Percentiles rank a stretch among this genome's conserved stretches.
Conservation (phyloP, 1,284 basidiomycete species). For the Cutaneotrichosporon daszewskae region DNA sequence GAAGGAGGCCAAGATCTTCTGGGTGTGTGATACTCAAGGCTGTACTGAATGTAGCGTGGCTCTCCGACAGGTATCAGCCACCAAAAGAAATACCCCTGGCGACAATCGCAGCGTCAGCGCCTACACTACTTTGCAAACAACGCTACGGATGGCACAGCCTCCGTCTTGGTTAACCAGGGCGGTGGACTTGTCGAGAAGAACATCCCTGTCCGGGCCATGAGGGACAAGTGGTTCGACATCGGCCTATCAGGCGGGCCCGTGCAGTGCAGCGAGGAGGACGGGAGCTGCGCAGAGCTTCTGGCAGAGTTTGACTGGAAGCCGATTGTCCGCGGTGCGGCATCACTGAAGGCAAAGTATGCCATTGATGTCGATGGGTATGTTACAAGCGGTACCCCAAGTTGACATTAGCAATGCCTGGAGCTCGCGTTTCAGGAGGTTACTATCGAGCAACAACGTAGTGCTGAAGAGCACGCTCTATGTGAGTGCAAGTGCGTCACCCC, state of each 20-base stretch:
- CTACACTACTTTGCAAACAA: slow-evolving; percentile 39
- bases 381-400: no score
- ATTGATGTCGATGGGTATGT: slow-evolving; percentile 50
- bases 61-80: slow-evolving; percentile 48
- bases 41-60: slow-evolving; percentile 47
- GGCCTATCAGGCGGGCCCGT: slow-evolving; percentile 31
- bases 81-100: slow-evolving; percentile 40
- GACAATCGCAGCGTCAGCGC: slow-evolving; percentile 45
- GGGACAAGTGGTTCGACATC: slow-evolving; percentile 34
- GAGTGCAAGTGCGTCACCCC: slow-evolving; percentile 8
- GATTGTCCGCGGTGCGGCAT: slow-evolving; percentile 15
- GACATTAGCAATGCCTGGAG: slow-evolving; percentile 51
- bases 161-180: slow-evolving; percentile 19
- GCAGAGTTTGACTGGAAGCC: slow-evolving; percentile 38
- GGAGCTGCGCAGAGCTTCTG: slow-evolving; percentile 41
- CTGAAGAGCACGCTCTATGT: slow-evolving; percentile 42
- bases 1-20: slow-evolving; percentile 27
- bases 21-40: no score
- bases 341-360: slow-evolving; percentile 34
- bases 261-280: slow-evolving; percentile 44
- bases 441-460: slow-evolving; percentile 37
- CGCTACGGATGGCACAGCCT: slow-evolving; percentile 10
- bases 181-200: slow-evolving; percentile 11
- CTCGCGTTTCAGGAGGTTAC: slow-evolving; percentile 41
- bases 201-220: slow-evolving; percentile 22